Percentiles rank a stretch among this genome's conserved stretches.
Conservation (phyloP, 139 green algal species). For the Chlorella sp. region DNA sequence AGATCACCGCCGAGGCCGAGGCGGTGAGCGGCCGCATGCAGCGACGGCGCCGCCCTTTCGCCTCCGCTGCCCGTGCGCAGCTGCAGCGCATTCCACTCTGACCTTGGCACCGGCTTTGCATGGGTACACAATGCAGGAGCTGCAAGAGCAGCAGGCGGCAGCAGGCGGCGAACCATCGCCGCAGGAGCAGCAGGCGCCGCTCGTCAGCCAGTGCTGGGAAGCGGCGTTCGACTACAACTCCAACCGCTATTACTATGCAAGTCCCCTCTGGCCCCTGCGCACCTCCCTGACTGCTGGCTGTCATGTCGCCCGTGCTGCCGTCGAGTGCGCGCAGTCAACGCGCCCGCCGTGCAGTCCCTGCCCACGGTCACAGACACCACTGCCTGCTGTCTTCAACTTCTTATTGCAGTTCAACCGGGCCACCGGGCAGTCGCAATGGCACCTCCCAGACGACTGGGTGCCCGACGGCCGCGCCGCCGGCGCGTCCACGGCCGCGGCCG, state of each 20-base stretch:
- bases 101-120: not conserved
- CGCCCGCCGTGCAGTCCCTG: no score
- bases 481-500: not conserved
- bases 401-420: constrained; percentile 19
- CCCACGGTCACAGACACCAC: no score
- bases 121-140: not conserved
- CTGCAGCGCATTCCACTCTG: not conserved
- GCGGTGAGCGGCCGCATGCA: not conserved
- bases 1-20: no score
- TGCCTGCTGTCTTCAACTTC: no score
- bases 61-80: not conserved
- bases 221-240: constrained; percentile 13
- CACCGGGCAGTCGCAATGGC: constrained; percentile 1
- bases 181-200: not conserved
- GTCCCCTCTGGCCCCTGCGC: no score
- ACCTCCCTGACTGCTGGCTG: no score
- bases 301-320: no score
- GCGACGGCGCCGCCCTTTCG: not conserved
- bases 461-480: not conserved
- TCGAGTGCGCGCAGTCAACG: no score
- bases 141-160: not conserved
- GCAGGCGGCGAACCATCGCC: not conserved
- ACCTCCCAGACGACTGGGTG: constrained; percentile 12
- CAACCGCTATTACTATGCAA: constrained; percentile 14
- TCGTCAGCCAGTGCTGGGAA: not conserved